Percentiles rank a stretch among this genome's conserved stretches.
Evolutionary conservation across 306 rosid species (phyloP).

Genomic region (Vicia villosa): DNA sequence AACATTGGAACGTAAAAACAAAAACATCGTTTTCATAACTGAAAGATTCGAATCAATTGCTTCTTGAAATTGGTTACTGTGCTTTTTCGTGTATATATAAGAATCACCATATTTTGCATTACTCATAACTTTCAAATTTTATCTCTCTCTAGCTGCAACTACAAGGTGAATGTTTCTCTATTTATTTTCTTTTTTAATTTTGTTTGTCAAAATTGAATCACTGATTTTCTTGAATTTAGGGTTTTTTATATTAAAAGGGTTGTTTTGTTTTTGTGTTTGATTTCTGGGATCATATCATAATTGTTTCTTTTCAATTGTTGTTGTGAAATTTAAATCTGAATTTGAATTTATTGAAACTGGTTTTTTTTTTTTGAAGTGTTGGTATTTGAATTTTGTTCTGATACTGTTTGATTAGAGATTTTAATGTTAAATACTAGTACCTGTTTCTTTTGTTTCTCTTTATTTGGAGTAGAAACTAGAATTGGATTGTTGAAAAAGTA

Average conservation of each 20-base stretch:
- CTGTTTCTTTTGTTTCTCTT: too few species aligned
- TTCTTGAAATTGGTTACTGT: background rate
- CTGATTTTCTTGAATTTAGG: slow-evolving; percentile 15
- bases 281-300: slow-evolving; percentile 32
- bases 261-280: slow-evolving; percentile 13
- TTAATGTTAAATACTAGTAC: too few species aligned
- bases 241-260: background rate
- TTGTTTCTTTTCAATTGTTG: background rate
- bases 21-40: background rate
- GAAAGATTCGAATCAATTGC: background rate
- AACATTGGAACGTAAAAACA: too few species aligned
- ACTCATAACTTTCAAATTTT: background rate
- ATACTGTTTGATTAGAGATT: too few species aligned
- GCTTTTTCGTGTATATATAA: background rate
- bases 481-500: too few species aligned
- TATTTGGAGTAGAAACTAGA: too few species aligned
- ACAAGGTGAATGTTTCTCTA: slow-evolving; percentile 28
- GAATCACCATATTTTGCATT: background rate
- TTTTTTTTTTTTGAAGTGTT: too few species aligned
- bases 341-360: too few species aligned
- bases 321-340: too few species aligned
- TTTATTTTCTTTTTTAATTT: too few species aligned
- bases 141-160: background rate
- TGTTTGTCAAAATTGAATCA: slow-evolving; percentile 7
- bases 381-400: too few species aligned